Conservation (phyloP, 169 alveolate species). For the Eimeria brunetti region DNA sequence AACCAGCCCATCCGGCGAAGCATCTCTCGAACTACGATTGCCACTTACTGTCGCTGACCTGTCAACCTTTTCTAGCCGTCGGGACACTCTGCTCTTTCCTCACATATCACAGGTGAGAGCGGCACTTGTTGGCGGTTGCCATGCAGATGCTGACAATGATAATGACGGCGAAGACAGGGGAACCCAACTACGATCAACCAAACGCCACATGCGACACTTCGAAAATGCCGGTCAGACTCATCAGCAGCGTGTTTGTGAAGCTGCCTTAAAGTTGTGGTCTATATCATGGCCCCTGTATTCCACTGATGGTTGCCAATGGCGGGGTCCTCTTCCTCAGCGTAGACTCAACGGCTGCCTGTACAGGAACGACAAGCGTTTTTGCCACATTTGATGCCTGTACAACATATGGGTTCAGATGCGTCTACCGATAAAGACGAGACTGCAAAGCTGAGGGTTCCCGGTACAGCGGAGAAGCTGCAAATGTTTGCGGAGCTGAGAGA, state of each 20-base stretch:
- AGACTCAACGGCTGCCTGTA: not conserved
- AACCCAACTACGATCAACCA: slow-evolving; percentile 50
- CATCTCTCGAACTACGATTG: slow-evolving; percentile 55
- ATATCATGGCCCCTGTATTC: not conserved
- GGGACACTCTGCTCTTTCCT: slow-evolving; percentile 70
- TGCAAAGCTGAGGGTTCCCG: not conserved
- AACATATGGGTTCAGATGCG: not conserved
- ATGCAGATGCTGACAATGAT: not conserved
- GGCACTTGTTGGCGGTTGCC: slow-evolving; percentile 60
- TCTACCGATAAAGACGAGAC: slow-evolving; percentile 7
- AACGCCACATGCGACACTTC: slow-evolving; percentile 41
- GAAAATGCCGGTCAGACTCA: slow-evolving; percentile 41
- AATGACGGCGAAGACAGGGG: slow-evolving; percentile 33
- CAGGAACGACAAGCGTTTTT: not conserved
- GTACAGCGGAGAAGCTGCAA: slow-evolving; percentile 33
- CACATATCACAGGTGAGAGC: slow-evolving; percentile 57
- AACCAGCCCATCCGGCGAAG: slow-evolving; percentile 37
- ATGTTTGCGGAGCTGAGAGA: slow-evolving; percentile 71
- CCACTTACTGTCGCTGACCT: slow-evolving; percentile 74
- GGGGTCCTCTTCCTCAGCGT: not conserved
- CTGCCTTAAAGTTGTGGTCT: not conserved
- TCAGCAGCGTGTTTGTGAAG: not conserved
- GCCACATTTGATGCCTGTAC: not conserved
- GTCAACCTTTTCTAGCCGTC: slow-evolving; percentile 57
- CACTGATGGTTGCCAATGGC: not conserved